Base-by-base conservation (phyloP, 1,284 basidiomycete genomes). In the Spongiforma sp. region DNA sequence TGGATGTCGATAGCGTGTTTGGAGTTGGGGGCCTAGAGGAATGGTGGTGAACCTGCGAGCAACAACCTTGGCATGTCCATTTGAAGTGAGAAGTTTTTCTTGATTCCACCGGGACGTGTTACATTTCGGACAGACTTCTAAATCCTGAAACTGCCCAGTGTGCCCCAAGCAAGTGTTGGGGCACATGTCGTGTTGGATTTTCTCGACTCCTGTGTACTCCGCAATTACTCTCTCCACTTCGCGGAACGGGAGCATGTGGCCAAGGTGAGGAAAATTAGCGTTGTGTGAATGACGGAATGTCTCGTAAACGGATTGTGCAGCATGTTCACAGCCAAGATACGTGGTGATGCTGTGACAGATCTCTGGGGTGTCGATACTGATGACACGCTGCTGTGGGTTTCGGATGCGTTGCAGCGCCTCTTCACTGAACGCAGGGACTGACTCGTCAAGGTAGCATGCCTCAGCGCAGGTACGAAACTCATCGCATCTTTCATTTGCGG, bases 181-280 rank as follows among this genome's bases (percentile, higher is more conserved):
- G 12, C 59, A 68, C 66, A 68, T 68, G 21, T 68, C 36, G 3
- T 62, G 19, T 2, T 59, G 26, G 4, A 67, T 12, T 0, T n/a
- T 5, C 12, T 62, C 26, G 2, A 68, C 6, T 1, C 62, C 54
- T 10, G 61, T 62, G 14, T 43, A 26, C 1, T 28, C 53, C 0
- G 2, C 0, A 4, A 68, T 63, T 9, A 67, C 24, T 21, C 54
- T 68, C 9, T 68, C n/a, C 10, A 46, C n/a, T 6, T 21, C 43
- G 2, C 24, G 43, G 43, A 46, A 46, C 1, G 43, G 24, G 24
- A 46, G 43, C 2, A 12, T 21, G 7, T 12, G 5, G 11, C 43
- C 43, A 17, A 37, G 9, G 36, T 37, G 10, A 37, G 36, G 36
- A 17, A 37, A 37, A 37, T 37, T 37, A 17, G 36, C 17, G 36